Evolutionary conservation across 2,329 filamentous ascomycete genomes (phyloP).

Genomic region (Pseudogymnoascus sp.): DNA sequence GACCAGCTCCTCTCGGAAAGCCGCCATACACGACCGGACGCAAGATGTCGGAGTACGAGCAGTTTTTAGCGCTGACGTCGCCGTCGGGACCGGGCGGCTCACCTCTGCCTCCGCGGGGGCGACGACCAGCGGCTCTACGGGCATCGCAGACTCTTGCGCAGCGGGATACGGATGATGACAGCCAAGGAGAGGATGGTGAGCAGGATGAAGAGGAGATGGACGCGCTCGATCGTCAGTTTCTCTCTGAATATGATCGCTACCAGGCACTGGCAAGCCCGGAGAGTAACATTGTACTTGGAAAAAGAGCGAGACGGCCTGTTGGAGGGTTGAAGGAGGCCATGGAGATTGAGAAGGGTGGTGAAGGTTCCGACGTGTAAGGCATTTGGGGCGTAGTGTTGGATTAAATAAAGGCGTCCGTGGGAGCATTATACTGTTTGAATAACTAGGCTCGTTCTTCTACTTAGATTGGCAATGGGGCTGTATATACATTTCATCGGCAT

Average conservation of each 20-base stretch:
- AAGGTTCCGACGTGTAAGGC: neutral
- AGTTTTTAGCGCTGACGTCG: slow-evolving; percentile 8
- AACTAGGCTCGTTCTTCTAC: neutral
- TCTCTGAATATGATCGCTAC: slow-evolving; percentile 25
- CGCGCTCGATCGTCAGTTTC: slow-evolving; percentile 16
- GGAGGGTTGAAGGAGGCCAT: slow-evolving; percentile 4
- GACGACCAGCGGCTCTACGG: slow-evolving; percentile 11
- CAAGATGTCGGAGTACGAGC: slow-evolving; percentile 13
- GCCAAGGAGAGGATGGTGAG: slow-evolving; percentile 9
- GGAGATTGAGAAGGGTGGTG: neutral
- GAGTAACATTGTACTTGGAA: slow-evolving; percentile 19
- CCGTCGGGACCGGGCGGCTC: neutral
- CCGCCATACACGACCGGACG: neutral
- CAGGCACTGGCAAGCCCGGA: slow-evolving; percentile 22
- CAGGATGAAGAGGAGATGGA: slow-evolving; percentile 15
- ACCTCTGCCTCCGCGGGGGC: slow-evolving; percentile 6
- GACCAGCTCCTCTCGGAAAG: neutral
- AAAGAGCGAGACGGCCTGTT: slow-evolving; percentile 20
- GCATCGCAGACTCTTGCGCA: slow-evolving; percentile 5
- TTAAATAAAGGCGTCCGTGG: neutral
- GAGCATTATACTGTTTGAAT: neutral
- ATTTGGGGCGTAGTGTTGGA: neutral
- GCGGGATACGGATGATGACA: slow-evolving; percentile 11
- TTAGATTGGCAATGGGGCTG: neutral
- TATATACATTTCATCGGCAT: neutral